Base-by-base conservation (phyloP, 1,284 basidiomycete genomes). In the Melampsora americana region DNA sequence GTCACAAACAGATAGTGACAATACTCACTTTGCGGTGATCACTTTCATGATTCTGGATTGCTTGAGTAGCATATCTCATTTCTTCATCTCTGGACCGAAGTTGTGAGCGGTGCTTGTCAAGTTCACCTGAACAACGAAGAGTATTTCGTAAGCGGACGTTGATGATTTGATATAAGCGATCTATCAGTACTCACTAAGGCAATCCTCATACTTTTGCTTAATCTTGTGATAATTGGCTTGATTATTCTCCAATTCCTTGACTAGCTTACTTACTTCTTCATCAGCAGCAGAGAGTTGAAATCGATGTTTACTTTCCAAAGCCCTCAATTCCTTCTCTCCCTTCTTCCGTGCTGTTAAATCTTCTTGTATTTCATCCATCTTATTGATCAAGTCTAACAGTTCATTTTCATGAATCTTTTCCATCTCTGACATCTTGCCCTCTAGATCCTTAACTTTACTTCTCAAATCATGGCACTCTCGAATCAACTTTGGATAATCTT, bases 331-430 rank as follows among this genome's bases (percentile, higher is more conserved):
- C 44, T 74, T 74, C 56, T 66, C 71, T 5, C 46, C 50, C 56
- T 66, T 74, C 65, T 74, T 74, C 26, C 53, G 59, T 16, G 30
- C 66, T 14, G 62, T 28, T 1, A 66, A 56, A 18, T 74, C 71
- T 39, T 74, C 61, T 42, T 60, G 50, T 26, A 74, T 30, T 44
- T 66, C 71, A 18, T 74, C 71, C 23, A 74, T 32, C 42, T 74
- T 42, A n/a, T 74, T 62, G 1, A 11, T 66, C 12, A 74, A 23
- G 16, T 35, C 39, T 12, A 39, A 18, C 12, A 74, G 26, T 44
- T 74, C 71, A 35, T 60, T 23, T 14, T 74, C 71, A 42, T 74
- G 71, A 9, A 66, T 74, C 30, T 66, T 65, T 66, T 59, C 71
- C 20, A 74, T 26, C n/a, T 56, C 50, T 9, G 50, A 35, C 26